Percentiles rank a stretch among this genome's conserved stretches.
Conservation (phyloP, 2,329 filamentous ascomycete species). For the Berkeleyomyces basicola region DNA sequence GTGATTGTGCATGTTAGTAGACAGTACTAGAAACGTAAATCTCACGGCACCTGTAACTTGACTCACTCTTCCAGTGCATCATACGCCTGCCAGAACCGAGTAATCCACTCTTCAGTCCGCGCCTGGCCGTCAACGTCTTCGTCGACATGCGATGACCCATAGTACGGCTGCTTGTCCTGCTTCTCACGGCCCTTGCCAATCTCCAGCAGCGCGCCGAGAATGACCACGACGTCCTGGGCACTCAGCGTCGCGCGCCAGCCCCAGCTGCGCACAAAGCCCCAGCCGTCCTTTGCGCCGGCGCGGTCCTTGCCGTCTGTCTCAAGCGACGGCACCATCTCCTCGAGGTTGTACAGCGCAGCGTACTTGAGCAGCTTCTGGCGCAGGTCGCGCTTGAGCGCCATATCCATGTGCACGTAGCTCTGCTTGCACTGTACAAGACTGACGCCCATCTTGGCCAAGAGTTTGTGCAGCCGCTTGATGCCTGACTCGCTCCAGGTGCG, state of each 20-base stretch:
- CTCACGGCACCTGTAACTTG: slow-evolving; percentile 20
- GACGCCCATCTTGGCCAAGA: slow-evolving; percentile 95
- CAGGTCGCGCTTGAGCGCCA: slow-evolving; percentile 80
- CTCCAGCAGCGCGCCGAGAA: slow-evolving; percentile 82
- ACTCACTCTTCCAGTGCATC: slow-evolving; percentile 53
- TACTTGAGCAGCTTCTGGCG: slow-evolving; percentile 79
- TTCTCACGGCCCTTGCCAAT: slow-evolving; percentile 48
- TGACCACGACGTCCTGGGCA: slow-evolving; percentile 84
- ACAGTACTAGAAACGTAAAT: slow-evolving; percentile 3
- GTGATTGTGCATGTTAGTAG: slow-evolving; percentile 32
- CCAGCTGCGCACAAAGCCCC: slow-evolving; percentile 96
- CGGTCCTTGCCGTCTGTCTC: slow-evolving; percentile 54
- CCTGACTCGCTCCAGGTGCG: slow-evolving; percentile 91
- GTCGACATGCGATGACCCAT: slow-evolving; percentile 18
- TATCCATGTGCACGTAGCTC: slow-evolving; percentile 96
- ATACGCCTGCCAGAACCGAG: slow-evolving; percentile 55
- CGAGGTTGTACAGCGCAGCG: slow-evolving; percentile 80
- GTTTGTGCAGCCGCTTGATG: slow-evolving; percentile 75
- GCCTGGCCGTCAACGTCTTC: slow-evolving; percentile 32
- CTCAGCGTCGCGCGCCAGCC: slow-evolving; percentile 91
- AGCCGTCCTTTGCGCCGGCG: slow-evolving; percentile 67
- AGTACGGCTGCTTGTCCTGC: slow-evolving; percentile 13
- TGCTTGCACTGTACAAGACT: slow-evolving; percentile 87
- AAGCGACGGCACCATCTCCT: slow-evolving; percentile 73
- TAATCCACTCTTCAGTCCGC: slow-evolving; percentile 47